A percentile compares a stretch with the other conserved stretches of the same genome.
Conservation (phyloP, 495 filamentous ascomycete genomes). For the Hyaloscypha variabilis region DNA sequence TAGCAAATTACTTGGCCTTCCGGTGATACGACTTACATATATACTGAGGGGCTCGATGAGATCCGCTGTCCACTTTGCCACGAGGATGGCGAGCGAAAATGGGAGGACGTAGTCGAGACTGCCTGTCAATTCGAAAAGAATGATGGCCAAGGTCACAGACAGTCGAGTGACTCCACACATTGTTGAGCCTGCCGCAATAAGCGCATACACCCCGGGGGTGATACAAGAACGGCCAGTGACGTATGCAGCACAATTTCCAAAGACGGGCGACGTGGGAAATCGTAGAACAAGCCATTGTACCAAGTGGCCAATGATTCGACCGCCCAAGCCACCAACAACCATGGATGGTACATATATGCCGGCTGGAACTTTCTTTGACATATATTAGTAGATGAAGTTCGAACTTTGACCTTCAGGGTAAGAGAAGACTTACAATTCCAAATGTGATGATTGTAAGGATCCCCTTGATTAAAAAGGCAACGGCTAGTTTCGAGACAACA, state of each 20-base stretch:
- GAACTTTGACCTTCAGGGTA: not conserved
- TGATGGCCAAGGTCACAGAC: slow-evolving; percentile 92
- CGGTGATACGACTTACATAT: slow-evolving; percentile 60
- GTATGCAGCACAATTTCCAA: slow-evolving; percentile 69
- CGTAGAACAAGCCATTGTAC: slow-evolving; percentile 81
- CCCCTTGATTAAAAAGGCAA: slow-evolving; percentile 88
- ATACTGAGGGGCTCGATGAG: slow-evolving; percentile 94
- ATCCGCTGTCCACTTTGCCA: slow-evolving; percentile 97
- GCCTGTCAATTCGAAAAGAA: slow-evolving; percentile 94
- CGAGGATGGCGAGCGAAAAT: slow-evolving; percentile 89
- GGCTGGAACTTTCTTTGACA: slow-evolving; percentile 75
- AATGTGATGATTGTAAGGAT: slow-evolving; percentile 87
- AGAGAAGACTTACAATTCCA: slow-evolving; percentile 59
- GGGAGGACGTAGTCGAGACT: slow-evolving; percentile 93
- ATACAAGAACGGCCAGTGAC: slow-evolving; percentile 81
- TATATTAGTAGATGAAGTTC: slow-evolving; percentile 16
- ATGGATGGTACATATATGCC: slow-evolving; percentile 98
- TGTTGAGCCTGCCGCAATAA: slow-evolving; percentile 92
- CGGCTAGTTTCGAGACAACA: slow-evolving; percentile 67
- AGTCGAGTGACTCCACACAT: slow-evolving; percentile 97
- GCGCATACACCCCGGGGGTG: slow-evolving; percentile 91
- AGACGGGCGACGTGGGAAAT: slow-evolving; percentile 72
- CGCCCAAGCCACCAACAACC: slow-evolving; percentile 95
- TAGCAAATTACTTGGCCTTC: not conserved
- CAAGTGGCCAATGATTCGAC: slow-evolving; percentile 82